Evolutionary conservation across 2,329 filamentous ascomycete species (phyloP).

Genomic region (Curvularia sp.): DNA sequence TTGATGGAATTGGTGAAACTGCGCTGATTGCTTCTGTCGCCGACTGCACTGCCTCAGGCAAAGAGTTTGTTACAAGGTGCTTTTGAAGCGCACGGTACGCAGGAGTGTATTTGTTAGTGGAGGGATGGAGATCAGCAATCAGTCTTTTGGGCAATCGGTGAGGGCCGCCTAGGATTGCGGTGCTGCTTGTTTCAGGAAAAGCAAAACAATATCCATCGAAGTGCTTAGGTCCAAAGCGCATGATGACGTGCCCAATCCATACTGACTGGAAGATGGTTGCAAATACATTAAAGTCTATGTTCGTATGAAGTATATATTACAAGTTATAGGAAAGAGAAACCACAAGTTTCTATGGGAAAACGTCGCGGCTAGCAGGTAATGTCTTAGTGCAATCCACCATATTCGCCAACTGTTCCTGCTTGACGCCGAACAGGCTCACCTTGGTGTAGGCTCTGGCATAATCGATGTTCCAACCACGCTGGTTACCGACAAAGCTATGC

Average conservation of each 20-base stretch:
- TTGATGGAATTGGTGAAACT: neutral
- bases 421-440: conserved; percentile 40
- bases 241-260: neutral
- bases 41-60: neutral
- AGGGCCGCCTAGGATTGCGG: neutral
- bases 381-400: conserved; percentile 42
- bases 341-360: conserved; percentile 6
- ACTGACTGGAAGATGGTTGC: neutral
- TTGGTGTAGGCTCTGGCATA: conserved; percentile 44
- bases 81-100: conserved; percentile 2
- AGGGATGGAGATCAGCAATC: neutral
- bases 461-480: conserved; percentile 40
- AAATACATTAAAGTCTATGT: neutral
- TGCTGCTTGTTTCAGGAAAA: neutral
- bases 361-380: conserved; percentile 29
- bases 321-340: neutral
- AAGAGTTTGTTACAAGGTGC: neutral
- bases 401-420: conserved; percentile 29
- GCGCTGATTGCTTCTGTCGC: neutral
- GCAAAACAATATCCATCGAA: neutral
- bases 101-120: neutral
- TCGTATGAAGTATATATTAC: neutral
- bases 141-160: neutral
- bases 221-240: neutral
- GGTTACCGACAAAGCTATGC: conserved; percentile 37